Evolutionary conservation across 1,139 yeast species (phyloP), one percentile per base, ranked within the genome.

Genomic region (Yamadazyma dendronema): DNA sequence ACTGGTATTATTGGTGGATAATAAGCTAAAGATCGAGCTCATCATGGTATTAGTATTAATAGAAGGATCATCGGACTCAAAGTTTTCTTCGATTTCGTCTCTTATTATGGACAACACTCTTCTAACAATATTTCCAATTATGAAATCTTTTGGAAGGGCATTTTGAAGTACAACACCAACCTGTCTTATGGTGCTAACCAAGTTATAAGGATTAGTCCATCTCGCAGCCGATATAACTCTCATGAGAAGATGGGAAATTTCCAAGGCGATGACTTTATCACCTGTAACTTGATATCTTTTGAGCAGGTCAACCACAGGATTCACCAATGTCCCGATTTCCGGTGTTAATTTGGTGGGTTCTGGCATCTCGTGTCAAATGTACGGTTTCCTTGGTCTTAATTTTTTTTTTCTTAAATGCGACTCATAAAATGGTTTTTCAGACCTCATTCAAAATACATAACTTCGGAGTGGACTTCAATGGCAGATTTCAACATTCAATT

Each of bases 111-210:
- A 92, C 48, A 94, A 69, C 2, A 92, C 92, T 57, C 98, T 75
- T 59, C 97, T 79, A 15, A 92, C 86, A 33, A 92, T 82, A 57
- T 92, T 94, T 4, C 97, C 98, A 36, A 94, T 79, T 9, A 90
- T 79, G 48, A 89, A 81, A 52, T 90, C 96, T 47, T 82, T 71
- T 5, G 92, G 90, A 48, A 79, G 84, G 2, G 90, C 85, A 26
- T 68, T 72, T 27, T 77, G 77, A 30, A 84, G 57, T 17, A 72
- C 62, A 30, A 62, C 65, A 2, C 92, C 94, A 14, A 83, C 75
- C 40, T 67, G 65, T 52, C 94, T 78, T 45, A 92, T 80, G 41
- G 84, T 79, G 14, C 62, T 63, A 31, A 90, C 80, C 47, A 92
- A 71, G 44, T 86, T 89, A 42, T 77, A 81, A 8, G 87, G 79